Base-by-base conservation (phyloP, 495 filamentous ascomycete species). In the Talaromyces liani region DNA sequence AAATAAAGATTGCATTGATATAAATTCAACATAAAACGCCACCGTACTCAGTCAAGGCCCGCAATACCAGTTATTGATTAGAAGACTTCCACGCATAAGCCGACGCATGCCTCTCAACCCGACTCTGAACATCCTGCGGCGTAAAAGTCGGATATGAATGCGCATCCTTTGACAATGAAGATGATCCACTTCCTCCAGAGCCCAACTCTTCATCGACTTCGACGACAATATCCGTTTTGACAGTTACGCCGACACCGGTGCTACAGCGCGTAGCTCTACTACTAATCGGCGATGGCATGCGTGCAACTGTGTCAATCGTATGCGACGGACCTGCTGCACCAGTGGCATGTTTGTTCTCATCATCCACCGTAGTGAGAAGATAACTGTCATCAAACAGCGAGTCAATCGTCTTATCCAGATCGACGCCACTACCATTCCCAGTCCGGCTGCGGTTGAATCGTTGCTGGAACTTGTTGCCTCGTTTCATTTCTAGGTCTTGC, bases 171-270 rank as follows among this genome's bases (percentile, higher is more conserved):
- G 53, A 22, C 20, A 56, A 27, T 2, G 53, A 22, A 14, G 53
- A 56, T n/a, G 22, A 14, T n/a, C 34, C n/a, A 12, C 34, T 25
- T 0, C 25, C 45, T 27, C 14, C 6, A n/a, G 60, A 53, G 9
- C 45, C 25, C 27, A 39, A 34, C 18, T 62, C 60, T 14, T 73
- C 65, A 57, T 72, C 69, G n/a, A 74, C 66, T 39, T 73, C 64
- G 14, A 74, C 71, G 9, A 68, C 61, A 56, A 74, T 70, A 66
- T 74, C 72, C 14, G 72, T 74, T 25, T 73, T 69, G 0, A 73
- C 67, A 7, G 71, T 72, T 4, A 74, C 71, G 29, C 61, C 61
- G 0, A 66, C 69, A 64, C 67, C 64, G 24, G 53, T 29, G 53
- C 66, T 64, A 3, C 67, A 12, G 45, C 66, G 65, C 9, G 70